Percentiles rank a stretch among this genome's conserved stretches.
Evolutionary conservation across 176 grass and related monocot species (phyloP).

Genomic region (Rhynchospora breviuscula): DNA sequence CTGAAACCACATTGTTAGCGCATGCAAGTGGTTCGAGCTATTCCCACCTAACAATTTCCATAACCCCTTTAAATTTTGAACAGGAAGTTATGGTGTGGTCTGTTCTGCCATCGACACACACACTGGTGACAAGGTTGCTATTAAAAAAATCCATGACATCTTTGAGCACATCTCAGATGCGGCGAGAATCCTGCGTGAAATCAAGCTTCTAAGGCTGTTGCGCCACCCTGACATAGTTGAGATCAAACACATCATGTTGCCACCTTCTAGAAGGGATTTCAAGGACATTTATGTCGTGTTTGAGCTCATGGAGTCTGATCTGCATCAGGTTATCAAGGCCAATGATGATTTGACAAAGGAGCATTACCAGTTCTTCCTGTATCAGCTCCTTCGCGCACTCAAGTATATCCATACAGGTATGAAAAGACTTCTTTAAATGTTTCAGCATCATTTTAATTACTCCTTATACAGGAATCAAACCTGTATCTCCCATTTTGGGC

Average conservation of each 20-base stretch:
- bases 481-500: not conserved
- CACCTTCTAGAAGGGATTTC: conserved; percentile 88
- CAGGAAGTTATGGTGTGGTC: conserved; percentile 88
- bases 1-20: not conserved
- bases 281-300: conserved; percentile 99
- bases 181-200: conserved; percentile 91
- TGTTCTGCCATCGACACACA: conserved; percentile 90
- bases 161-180: conserved; percentile 99
- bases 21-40: not conserved
- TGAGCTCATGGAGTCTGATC: conserved; percentile 97
- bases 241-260: conserved; percentile 99
- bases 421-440: not conserved
- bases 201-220: conserved; percentile 86
- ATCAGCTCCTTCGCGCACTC: conserved; percentile 93
- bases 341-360: conserved; percentile 98
- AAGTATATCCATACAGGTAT: conserved; percentile 97
- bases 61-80: not conserved
- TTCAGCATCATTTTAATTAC: not conserved
- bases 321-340: conserved; percentile 99
- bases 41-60: not conserved
- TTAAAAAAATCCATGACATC: conserved; percentile 98
- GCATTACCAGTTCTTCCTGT: conserved; percentile 98
- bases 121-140: conserved; percentile 89
- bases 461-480: not conserved
- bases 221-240: conserved; percentile 99